These are phyloP conservation scores for Neofusicoccum umdonicola DNA, from an alignment of 2,329 filamentous ascomycete genomes.

Conservation along the genomic window DNA sequence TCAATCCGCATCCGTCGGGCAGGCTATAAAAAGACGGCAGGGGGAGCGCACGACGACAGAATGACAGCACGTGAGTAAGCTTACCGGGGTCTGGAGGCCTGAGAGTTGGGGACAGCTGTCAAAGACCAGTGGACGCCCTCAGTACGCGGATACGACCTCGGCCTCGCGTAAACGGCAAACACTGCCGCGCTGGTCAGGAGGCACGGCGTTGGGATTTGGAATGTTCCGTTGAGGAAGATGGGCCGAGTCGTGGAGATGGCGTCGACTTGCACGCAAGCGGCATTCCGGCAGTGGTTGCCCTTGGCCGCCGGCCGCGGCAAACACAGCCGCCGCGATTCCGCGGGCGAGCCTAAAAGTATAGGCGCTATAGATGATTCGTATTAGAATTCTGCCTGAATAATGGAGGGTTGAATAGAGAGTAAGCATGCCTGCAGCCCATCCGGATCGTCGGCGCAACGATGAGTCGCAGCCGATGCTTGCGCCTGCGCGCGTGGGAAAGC, in stretches of 20 bases:
- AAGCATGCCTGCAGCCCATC: slow-evolving; percentile 4
- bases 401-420: neutral
- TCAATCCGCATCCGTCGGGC: slow-evolving; percentile 15
- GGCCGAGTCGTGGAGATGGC: slow-evolving; percentile 12
- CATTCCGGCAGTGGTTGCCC: neutral
- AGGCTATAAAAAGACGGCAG: slow-evolving; percentile 13
- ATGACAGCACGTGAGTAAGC: slow-evolving; percentile 4
- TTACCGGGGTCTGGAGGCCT: neutral
- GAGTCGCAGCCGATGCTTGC: slow-evolving; percentile 6
- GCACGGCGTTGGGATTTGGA: slow-evolving; percentile 11
- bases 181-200: neutral
- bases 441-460: slow-evolving; percentile 6
- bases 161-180: neutral
- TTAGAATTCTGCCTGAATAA: neutral
- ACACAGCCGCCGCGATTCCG: neutral
- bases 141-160: slow-evolving; percentile 4
- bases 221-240: slow-evolving; percentile 9
- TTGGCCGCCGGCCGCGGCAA: neutral
- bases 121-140: neutral
- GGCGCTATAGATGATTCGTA: neutral
- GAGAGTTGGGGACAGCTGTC: slow-evolving; percentile 5
- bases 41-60: neutral
- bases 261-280: slow-evolving; percentile 2
- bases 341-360: neutral
- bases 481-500: slow-evolving; percentile 2